Percentiles rank a stretch among this genome's conserved stretches.
phyloP scores from a whole-genome alignment of 208 protist genomes.

The Novymonas esmeraldas region DNA sequence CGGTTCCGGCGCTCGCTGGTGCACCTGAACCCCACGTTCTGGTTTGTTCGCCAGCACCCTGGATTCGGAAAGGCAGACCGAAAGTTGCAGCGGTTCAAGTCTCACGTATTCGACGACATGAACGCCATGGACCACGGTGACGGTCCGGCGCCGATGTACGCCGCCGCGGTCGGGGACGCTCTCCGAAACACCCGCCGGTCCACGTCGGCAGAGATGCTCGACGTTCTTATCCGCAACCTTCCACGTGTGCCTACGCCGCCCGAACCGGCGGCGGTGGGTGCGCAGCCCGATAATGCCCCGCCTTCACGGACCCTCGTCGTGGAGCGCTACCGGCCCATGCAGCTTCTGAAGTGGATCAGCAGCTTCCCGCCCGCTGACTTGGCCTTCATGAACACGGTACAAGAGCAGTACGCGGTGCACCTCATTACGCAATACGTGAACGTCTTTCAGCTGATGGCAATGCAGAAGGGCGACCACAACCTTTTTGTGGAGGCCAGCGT shows the following conservation, averaged over 20 bases:
- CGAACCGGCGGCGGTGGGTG: no score
- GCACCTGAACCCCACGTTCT: conserved; percentile 74
- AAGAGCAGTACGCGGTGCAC: conserved; percentile 44
- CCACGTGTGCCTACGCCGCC: conserved; percentile 46
- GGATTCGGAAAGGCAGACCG: conserved; percentile 61
- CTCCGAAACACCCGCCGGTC: no score
- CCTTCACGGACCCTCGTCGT: conserved; percentile 19
- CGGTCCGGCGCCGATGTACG: conserved; percentile 3
- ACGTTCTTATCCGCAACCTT: conserved; percentile 68
- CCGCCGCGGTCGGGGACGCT: not conserved
- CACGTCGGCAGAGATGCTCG: conserved; percentile 69
- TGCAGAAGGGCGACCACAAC: conserved; percentile 46
- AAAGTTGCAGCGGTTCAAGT: conserved; percentile 8
- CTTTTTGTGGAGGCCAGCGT: conserved; percentile 41
- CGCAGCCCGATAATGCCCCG: no score
- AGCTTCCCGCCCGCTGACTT: conserved; percentile 63
- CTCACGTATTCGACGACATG: not conserved
- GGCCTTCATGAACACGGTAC: conserved; percentile 55
- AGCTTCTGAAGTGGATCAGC: conserved; percentile 77
- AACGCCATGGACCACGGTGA: not conserved
- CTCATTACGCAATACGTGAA: conserved; percentile 55
- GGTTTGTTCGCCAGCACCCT: conserved; percentile 81
- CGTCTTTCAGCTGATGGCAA: conserved; percentile 80
- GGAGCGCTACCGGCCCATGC: conserved; percentile 42
- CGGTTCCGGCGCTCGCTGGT: conserved; percentile 54